These are phyloP conservation scores for Rhodotorula mucilaginosa DNA, from an alignment of 1,284 basidiomycete species.

Conservation along the genomic window DNA sequence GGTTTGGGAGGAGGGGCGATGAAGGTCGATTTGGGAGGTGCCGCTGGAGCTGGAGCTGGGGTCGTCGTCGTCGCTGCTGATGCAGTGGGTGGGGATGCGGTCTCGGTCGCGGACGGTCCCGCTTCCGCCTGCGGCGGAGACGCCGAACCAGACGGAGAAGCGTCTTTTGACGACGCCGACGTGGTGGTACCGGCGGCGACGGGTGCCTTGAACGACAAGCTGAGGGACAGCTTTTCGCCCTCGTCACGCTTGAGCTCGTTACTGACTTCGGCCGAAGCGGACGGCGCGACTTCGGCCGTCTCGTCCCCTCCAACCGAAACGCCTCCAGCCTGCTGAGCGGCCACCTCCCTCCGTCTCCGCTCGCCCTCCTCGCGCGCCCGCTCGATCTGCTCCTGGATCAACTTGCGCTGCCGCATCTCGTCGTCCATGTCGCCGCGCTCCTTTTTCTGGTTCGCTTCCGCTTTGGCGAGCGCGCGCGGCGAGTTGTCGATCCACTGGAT, in stretches of 20 bases:
- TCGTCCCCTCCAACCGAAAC: constrained; percentile 6
- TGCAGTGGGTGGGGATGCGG: constrained; percentile 27
- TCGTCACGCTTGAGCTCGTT: constrained; percentile 51
- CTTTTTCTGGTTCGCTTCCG: constrained; percentile 87
- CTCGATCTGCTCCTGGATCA: constrained; percentile 92
- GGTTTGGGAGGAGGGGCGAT: constrained; percentile 58
- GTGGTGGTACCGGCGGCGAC: constrained; percentile 41
- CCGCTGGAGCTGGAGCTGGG: constrained; percentile 13
- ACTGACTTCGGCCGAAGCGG: constrained; percentile 49
- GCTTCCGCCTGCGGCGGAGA: constrained; percentile 37
- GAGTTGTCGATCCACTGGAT: constrained; percentile 95
- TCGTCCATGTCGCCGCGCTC: constrained; percentile 87
- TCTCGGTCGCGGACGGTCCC: constrained; percentile 17
- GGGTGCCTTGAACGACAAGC: constrained; percentile 48
- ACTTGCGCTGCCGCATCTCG: constrained; percentile 84
- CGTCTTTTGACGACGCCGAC: constrained; percentile 42
- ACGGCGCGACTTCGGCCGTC: constrained; percentile 22
- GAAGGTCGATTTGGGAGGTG: constrained; percentile 45
- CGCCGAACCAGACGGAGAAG: constrained; percentile 34
- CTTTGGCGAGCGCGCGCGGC: constrained; percentile 76
- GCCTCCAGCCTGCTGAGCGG: not conserved
- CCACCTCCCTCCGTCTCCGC: constrained; percentile 44
- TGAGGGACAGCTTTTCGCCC: constrained; percentile 48
- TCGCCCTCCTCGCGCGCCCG: constrained; percentile 61
- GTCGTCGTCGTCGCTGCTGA: not conserved